A percentile compares a stretch with the other conserved stretches of the same genome.
Evolutionary conservation across 192 early-diverging fungal genomes (phyloP).

Genomic region (Phycomyces blakesleeanus): DNA sequence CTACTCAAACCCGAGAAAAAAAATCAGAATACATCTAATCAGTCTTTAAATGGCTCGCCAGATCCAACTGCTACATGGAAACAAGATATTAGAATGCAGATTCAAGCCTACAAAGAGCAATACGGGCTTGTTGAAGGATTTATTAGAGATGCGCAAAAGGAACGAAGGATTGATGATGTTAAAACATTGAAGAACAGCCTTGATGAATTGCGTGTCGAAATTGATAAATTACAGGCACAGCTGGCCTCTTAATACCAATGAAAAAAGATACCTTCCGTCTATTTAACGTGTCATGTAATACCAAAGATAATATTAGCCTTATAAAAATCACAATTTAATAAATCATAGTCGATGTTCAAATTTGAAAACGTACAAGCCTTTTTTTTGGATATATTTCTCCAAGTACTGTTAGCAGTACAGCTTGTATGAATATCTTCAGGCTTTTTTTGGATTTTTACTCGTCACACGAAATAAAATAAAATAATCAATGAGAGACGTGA

Average conservation of each 20-base stretch:
- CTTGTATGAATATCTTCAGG: no score
- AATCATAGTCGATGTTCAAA: no score
- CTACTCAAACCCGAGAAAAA: conserved; percentile 39
- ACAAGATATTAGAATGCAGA: conserved; percentile 35
- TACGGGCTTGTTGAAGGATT: conserved; percentile 57
- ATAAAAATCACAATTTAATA: no score
- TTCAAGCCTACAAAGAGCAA: conserved; percentile 70
- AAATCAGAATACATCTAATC: not conserved
- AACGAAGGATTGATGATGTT: conserved; percentile 72
- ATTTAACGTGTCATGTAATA: no score
- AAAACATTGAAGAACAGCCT: conserved; percentile 58
- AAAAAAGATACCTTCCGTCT: not conserved
- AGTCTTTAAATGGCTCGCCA: not conserved
- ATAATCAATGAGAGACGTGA: no score
- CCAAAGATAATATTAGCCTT: no score
- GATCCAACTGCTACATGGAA: conserved; percentile 9
- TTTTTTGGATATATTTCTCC: no score
- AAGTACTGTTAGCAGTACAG: no score
- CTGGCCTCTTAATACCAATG: not conserved
- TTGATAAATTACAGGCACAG: conserved; percentile 34
- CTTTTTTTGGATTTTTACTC: no score
- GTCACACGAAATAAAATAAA: no score
- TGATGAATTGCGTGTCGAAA: conserved; percentile 61
- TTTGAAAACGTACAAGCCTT: no score
- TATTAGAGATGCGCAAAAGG: conserved; percentile 58